These are phyloP conservation scores for Penicillium sp. DNA, from an alignment of 2,329 filamentous ascomycete genomes.

Conservation along the genomic window DNA sequence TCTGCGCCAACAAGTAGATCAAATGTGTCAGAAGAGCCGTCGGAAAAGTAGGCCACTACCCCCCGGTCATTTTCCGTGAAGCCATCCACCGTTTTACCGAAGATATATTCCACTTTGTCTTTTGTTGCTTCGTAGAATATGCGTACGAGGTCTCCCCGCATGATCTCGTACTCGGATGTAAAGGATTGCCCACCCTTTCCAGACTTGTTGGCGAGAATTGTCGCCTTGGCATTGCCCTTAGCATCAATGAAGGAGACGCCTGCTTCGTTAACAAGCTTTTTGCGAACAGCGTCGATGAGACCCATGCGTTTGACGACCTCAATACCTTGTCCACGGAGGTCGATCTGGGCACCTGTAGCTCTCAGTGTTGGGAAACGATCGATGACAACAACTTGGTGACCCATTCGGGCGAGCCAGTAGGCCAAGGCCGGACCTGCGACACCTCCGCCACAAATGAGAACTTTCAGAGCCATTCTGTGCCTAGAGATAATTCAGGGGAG, in stretches of 20 bases:
- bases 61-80: conserved; percentile 27
- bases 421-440: conserved; percentile 41
- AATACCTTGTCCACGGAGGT: conserved; percentile 47
- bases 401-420: conserved; percentile 39
- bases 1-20: conserved; percentile 52
- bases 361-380: conserved; percentile 40
- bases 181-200: conserved; percentile 41
- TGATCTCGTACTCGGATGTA: conserved; percentile 52
- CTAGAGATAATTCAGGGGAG: not conserved
- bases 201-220: conserved; percentile 34
- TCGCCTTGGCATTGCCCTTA: conserved; percentile 33
- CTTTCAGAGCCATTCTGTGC: conserved; percentile 32
- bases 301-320: conserved; percentile 47
- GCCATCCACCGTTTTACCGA: conserved; percentile 24
- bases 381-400: conserved; percentile 34
- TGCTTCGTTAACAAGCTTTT: conserved; percentile 39
- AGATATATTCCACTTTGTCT: conserved; percentile 27
- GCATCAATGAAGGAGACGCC: conserved; percentile 43
- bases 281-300: conserved; percentile 37
- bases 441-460: conserved; percentile 43
- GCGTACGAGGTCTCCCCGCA: conserved; percentile 49
- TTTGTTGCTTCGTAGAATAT: conserved; percentile 42
- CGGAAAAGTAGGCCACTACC: conserved; percentile 37
- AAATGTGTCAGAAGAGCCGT: conserved; percentile 39
- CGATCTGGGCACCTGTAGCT: conserved; percentile 46